Conservation (phyloP, 139 green algal species). For the Asterochloris sp. region DNA sequence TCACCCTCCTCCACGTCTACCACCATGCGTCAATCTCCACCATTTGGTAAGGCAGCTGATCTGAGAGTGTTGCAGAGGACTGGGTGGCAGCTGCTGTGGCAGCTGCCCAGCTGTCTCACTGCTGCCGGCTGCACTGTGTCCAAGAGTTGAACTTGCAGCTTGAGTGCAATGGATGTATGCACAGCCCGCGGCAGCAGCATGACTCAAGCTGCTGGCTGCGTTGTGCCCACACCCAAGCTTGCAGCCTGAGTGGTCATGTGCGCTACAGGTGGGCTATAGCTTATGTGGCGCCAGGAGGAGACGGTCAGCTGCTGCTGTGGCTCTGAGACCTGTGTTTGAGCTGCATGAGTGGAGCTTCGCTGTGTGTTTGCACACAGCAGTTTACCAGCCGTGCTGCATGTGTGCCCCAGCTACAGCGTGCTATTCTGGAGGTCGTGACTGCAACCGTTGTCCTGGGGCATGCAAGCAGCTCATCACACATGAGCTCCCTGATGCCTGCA, state of each 20-base stretch:
- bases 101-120: background rate
- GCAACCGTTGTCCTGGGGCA: too few species aligned
- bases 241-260: background rate
- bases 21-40: conserved; percentile 68
- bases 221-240: background rate
- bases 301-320: conserved; percentile 20
- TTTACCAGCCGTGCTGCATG: too few species aligned
- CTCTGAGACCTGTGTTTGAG: too few species aligned
- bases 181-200: too few species aligned
- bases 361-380: too few species aligned
- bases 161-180: background rate
- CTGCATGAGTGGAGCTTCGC: too few species aligned
- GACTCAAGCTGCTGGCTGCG: too few species aligned
- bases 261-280: conserved; percentile 55
- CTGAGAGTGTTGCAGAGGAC: background rate
- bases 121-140: background rate
- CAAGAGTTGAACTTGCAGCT: background rate
- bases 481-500: too few species aligned
- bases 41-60: conserved; percentile 51
- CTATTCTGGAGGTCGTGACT: too few species aligned
- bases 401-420: too few species aligned
- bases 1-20: conserved; percentile 72
- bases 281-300: conserved; percentile 52
- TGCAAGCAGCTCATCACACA: too few species aligned
- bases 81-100: background rate